Base-by-base conservation (phyloP, 768 basidiomycete genomes). In the Termitomyces sp. region DNA sequence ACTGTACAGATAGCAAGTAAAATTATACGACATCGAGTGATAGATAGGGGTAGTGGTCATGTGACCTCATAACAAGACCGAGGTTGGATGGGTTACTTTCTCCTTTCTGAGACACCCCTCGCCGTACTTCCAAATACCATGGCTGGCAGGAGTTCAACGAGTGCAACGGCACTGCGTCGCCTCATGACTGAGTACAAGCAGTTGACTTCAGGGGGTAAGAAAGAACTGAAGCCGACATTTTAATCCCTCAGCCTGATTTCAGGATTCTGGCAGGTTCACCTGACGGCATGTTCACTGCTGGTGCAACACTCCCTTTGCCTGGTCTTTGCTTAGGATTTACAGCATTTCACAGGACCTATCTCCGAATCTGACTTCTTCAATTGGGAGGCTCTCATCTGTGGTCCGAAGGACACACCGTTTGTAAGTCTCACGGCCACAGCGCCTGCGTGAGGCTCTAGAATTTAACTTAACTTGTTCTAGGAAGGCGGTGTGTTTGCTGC, bases 221-320 rank as follows among this genome's bases (percentile, higher is more conserved):
- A 36, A 30, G 28, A 47, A 26, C n/a, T 44, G 26, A 46, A 51
- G 30, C 50, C n/a, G 52, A 38, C 46, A 28, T 62, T 28, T 40
- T 38, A 32, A 46, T 57, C 43, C 23, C 32, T 60, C 50, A 56
- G 53, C 49, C 54, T 61, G 47, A 63, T 59, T 40, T 46, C 44
- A 56, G 41, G 41, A 40, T 57, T 40, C 50, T 65, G 51, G 52
- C 63, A 91, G 90, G 90, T 64, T 87, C 91, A 16, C 91, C 92
- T 6, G 95, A 98, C 73, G 90, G 88, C 57, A 97, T 98, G 94
- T 97, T 97, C 70, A 96, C 95, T 51, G 95, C 95, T 61, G 93
- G 89, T 82, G 63, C 59, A 46, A 43, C 28, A 71, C 56, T 1
- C 5, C 35, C 35, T 55, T 32, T 10, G 48, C 40, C 23, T 46